A percentile compares a stretch with the other conserved stretches of the same genome.
These are phyloP conservation scores for Trichoderma citrinoviride DNA, from an alignment of 2,329 filamentous ascomycete genomes.

Conservation along the genomic window DNA sequence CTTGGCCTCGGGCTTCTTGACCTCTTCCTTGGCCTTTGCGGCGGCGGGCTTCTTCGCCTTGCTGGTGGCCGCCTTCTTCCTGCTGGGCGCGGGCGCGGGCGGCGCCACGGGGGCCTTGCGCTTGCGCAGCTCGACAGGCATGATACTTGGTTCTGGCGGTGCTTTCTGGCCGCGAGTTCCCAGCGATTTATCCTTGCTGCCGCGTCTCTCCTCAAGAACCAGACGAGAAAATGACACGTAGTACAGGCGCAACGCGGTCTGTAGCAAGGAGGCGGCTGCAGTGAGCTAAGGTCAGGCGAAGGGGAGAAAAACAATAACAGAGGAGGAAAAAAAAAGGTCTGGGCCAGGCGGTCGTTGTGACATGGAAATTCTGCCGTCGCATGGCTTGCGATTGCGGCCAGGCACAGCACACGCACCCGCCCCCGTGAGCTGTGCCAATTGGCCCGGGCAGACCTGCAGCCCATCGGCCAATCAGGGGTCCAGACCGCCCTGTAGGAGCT, in stretches of 20 bases:
- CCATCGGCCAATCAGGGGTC: conserved; percentile 34
- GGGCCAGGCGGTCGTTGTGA: conserved; percentile 20
- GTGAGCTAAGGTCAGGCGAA: conserved; percentile 6
- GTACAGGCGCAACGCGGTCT: conserved; percentile 11
- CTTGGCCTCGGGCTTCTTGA: conserved; percentile 20
- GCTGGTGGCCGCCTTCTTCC: conserved; percentile 42
- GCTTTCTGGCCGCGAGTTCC: neutral
- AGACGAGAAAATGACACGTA: conserved; percentile 15
- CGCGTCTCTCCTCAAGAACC: neutral
- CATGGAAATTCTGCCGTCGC: conserved; percentile 21
- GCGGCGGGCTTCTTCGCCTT: conserved; percentile 31
- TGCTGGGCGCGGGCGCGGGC: conserved; percentile 44
- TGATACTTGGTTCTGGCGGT: conserved; percentile 31
- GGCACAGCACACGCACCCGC: conserved; percentile 1
- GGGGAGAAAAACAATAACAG: conserved; percentile 11
- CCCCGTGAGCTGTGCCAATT: conserved; percentile 8
- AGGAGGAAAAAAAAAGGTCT: conserved; percentile 15
- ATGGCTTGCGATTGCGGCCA: conserved; percentile 17
- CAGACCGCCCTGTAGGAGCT: conserved; percentile 28
- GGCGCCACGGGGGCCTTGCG: conserved; percentile 55
- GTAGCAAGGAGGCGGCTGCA: conserved; percentile 9
- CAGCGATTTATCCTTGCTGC: neutral
- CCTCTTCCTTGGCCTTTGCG: conserved; percentile 23
- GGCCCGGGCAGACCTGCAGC: conserved; percentile 22
- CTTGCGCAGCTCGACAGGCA: conserved; percentile 60